Percentiles rank a stretch among this genome's conserved stretches.
Evolutionary conservation across 2,329 filamentous ascomycete genomes (phyloP).

Genomic region (Penicillium sp.): DNA sequence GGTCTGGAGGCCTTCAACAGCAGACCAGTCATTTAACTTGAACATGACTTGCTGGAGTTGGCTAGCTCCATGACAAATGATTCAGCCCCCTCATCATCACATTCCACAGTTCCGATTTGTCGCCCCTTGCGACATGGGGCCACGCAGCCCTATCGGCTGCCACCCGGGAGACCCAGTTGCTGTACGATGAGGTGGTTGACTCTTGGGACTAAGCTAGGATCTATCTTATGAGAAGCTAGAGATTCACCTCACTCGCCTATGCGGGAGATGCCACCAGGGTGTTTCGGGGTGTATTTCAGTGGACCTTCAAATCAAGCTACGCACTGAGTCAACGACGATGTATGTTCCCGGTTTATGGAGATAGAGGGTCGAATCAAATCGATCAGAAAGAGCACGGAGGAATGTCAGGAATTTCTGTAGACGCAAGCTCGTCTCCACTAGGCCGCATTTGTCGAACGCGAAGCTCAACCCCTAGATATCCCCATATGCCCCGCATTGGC

Average conservation of each 20-base stretch:
- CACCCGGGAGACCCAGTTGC: neutral
- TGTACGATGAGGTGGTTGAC: neutral
- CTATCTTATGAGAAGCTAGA: neutral
- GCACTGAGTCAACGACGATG: neutral
- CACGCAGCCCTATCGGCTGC: slow-evolving; percentile 5
- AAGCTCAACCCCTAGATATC: neutral
- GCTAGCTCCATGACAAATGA: slow-evolving; percentile 4
- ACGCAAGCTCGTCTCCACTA: neutral
- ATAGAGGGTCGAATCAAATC: neutral
- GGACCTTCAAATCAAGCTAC: neutral
- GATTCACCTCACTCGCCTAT: neutral
- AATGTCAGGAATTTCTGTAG: neutral
- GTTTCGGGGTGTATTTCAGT: neutral
- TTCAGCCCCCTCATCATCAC: slow-evolving; percentile 4
- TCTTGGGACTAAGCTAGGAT: neutral
- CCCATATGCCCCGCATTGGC: slow-evolving; percentile 1
- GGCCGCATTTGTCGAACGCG: neutral
- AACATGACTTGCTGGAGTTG: neutral
- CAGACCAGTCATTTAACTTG: neutral
- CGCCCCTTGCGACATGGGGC: slow-evolving; percentile 11
- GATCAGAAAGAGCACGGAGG: neutral
- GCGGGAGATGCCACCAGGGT: neutral
- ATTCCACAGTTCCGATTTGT: slow-evolving; percentile 14
- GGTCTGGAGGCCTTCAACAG: neutral
- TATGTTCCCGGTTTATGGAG: neutral